Evolutionary conservation across 805 yeast genomes (phyloP).

Genomic region (Teunomyces aglyptinius): DNA sequence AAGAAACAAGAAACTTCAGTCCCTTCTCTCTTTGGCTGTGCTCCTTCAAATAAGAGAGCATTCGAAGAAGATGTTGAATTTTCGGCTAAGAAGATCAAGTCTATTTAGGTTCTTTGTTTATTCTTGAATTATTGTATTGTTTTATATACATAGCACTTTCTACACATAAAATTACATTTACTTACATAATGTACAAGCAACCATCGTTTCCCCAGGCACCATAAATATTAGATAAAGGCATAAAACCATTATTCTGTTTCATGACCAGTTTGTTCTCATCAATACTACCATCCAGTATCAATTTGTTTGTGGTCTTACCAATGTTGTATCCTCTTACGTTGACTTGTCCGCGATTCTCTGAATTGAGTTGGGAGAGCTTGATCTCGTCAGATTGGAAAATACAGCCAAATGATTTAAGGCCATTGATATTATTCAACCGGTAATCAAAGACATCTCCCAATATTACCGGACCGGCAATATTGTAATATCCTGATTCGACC

Average conservation of each 20-base stretch:
- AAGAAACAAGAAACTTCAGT: conserved; percentile 4
- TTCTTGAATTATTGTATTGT: neutral
- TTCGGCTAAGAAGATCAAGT: conserved; percentile 2
- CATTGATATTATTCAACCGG: conserved; percentile 41
- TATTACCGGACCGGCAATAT: conserved; percentile 57
- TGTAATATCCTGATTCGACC: conserved; percentile 45
- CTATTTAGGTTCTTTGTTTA: neutral
- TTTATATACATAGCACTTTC: conserved; percentile 5
- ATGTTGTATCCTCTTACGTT: conserved; percentile 64
- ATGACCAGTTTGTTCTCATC: conserved; percentile 27
- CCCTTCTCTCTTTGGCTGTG: conserved; percentile 7
- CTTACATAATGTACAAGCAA: conserved; percentile 51
- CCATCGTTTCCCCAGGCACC: conserved; percentile 74
- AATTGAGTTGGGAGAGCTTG: conserved; percentile 41
- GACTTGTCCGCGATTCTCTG: conserved; percentile 45
- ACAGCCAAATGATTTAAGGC: conserved; percentile 50
- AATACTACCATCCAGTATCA: conserved; percentile 6
- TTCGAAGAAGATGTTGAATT: conserved; percentile 6
- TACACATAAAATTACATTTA: neutral
- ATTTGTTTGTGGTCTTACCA: conserved; percentile 43
- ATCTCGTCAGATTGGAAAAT: conserved; percentile 59
- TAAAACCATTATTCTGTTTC: conserved; percentile 36
- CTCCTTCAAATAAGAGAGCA: conserved; percentile 9
- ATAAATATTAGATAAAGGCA: conserved; percentile 41
- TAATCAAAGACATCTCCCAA: conserved; percentile 63